Evolutionary conservation across 495 filamentous ascomycete species (phyloP), one percentile per base, ranked within the genome.

Genomic region (Penicillium lividum): DNA sequence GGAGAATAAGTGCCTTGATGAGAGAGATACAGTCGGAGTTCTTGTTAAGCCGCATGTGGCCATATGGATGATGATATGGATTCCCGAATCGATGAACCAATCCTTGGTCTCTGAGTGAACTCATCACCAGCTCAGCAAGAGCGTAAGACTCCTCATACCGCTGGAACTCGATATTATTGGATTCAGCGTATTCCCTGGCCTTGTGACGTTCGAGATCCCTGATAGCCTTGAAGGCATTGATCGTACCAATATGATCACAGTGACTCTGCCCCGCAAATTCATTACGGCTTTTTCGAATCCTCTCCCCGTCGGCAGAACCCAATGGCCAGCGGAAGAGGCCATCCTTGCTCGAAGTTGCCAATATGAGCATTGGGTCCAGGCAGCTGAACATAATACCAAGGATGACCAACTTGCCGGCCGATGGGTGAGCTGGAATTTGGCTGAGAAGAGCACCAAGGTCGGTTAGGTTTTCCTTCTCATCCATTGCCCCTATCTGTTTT

Each of bases 361-460:
- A 50, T 38, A 86, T 77, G 30, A 87, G 56, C 59, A 87, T 80
- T 0, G 84, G 82, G 54, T 87, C 82, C 9, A 87, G 70, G 59
- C 85, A 87, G 22, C 78, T 73, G 71, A 87, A 87, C 25, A 86
- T 80, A 43, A 84, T 68, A 8, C 83, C 83, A 9, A 87, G 65
- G 25, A 86, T 60, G 38, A 86, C 77, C 78, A 87, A 77, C 56
- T 84, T 86, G 34, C 79, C 84, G 49, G 82, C 67, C 9, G 67
- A 64, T 28, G 84, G 84, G 51, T 80, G 70, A 31, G 84, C 67
- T 8, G 76, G 74, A 49, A 86, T 60, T 25, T 73, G 67, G 11
- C 75, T 65, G 13, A 87, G 67, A 36, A 84, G 51, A 18, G 64
- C 66, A 40, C 84, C 85, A 3, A 87, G 72, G 15, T 71, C 68